Evolutionary conservation across 1,284 basidiomycete species (phyloP), one percentile per base, ranked within the genome.

Genomic region (Malassezia arunalokei): DNA sequence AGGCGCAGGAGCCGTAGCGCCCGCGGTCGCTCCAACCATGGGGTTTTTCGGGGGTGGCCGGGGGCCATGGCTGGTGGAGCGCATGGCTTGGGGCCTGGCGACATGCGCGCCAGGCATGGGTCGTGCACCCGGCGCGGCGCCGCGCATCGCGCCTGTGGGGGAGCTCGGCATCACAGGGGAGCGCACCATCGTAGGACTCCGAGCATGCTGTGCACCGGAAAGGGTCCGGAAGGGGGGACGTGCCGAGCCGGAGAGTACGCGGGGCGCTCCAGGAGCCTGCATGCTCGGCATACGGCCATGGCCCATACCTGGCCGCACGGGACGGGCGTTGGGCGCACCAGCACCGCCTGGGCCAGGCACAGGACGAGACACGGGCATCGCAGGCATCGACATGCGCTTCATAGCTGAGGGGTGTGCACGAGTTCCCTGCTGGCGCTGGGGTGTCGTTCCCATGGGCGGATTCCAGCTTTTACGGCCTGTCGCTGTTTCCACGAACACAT

Each of bases 401-500:
- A 68, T 57, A 39, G 68, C 50, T 48, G 66, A 48, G 39, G 68
- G 63, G 59, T 73, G 65, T 27, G 73, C 65, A 46, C 71, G 44
- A 45, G 55, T 56, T 43, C 60, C 54, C 50, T 64, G 52, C 17
- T 54, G 48, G 49, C 62, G 49, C 43, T 45, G 39, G 6, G 57
- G 50, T 49, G 33, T 31, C 53, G 31, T 8, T 24, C 20, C 20
- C 45, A 28, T 41, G 15, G 73, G 74, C 29, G 71, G 73, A 56
- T 71, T 68, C 73, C 71, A 74, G 57, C 69, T 71, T 15, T 66
- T 67, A 29, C 73, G 55, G 20, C 74, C 74, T 3, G 74, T 73
- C 2, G 73, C 63, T 5, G 61, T 60, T 45, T 75, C 73, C 64
- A 87, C 83, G 77, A 86, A 94, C 68, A 91, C 79, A 76, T 86